Evolutionary conservation across 2,329 filamentous ascomycete genomes (phyloP).

Genomic region (Macrophomina phaseolina): DNA sequence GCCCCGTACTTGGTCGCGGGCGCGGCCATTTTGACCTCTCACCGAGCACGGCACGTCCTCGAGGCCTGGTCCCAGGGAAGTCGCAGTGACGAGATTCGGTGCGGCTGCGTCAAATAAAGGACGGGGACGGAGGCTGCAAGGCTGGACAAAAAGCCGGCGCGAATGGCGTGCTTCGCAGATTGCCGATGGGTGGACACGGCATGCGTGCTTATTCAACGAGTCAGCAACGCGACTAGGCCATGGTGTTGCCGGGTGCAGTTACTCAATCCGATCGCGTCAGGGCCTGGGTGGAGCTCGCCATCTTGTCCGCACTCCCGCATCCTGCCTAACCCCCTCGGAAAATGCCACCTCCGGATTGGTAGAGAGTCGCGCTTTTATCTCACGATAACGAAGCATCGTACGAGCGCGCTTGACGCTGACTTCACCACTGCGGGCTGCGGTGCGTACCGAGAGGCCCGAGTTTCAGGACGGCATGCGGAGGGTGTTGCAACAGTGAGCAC

Average conservation of each 20-base stretch:
- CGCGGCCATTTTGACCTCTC: neutral
- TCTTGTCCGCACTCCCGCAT: neutral
- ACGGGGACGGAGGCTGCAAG: neutral
- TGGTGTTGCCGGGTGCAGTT: neutral
- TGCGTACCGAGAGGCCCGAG: too few relatives aligned
- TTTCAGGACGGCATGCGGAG: too few relatives aligned
- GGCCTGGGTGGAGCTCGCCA: conserved; percentile 10
- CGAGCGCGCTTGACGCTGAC: too few relatives aligned
- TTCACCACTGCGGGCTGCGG: too few relatives aligned
- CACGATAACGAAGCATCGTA: too few relatives aligned
- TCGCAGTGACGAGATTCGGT: neutral
- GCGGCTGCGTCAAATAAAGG: neutral
- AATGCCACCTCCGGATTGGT: too few relatives aligned
- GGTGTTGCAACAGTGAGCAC: too few relatives aligned
- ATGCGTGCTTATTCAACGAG: neutral
- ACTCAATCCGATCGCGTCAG: neutral
- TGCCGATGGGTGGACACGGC: conserved; percentile 1
- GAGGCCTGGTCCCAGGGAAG: neutral
- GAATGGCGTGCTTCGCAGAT: conserved; percentile 22
- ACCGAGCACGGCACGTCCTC: too few relatives aligned
- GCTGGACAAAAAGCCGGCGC: neutral
- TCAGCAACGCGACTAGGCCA: neutral
- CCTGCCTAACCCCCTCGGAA: neutral
- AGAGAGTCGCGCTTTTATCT: too few relatives aligned
- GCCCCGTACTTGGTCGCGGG: neutral